Percentiles rank a stretch among this genome's conserved stretches.
phyloP scores from a whole-genome alignment of 1,284 basidiomycete genomes.

The Peniophora sp. region DNA sequence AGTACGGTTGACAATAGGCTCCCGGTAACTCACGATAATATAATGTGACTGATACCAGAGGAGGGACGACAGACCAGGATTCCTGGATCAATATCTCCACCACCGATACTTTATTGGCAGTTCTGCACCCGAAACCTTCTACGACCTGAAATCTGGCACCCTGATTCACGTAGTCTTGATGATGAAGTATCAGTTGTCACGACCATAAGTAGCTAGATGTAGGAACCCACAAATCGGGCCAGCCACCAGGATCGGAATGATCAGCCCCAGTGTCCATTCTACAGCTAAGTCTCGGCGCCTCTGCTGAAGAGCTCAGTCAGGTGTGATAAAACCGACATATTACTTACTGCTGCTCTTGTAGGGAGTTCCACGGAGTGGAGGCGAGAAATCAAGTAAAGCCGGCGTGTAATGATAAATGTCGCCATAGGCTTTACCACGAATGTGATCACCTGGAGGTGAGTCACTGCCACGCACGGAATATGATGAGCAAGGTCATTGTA shows the following conservation, averaged over 20 bases:
- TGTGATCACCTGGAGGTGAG: neutral
- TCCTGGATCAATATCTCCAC: neutral
- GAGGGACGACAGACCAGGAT: neutral
- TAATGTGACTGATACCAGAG: neutral
- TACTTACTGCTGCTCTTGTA: neutral
- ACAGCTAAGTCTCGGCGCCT: neutral
- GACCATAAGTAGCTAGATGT: neutral
- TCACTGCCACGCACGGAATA: neutral
- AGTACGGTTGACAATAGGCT: neutral
- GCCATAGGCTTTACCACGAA: neutral
- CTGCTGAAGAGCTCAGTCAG: neutral
- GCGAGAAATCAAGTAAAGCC: neutral
- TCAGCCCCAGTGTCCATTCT: neutral
- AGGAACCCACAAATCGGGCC: neutral
- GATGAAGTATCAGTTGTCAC: neutral
- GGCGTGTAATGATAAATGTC: neutral
- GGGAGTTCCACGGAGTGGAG: neutral
- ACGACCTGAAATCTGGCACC: neutral
- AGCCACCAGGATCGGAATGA: neutral
- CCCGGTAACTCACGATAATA: neutral
- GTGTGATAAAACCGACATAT: neutral
- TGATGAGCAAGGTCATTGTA: too few relatives aligned
- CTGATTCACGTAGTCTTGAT: neutral
- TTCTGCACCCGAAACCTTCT: neutral
- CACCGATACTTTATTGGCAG: neutral